Evolutionary conservation across 768 basidiomycete species (phyloP).

Genomic region (Collybia mongolica): DNA sequence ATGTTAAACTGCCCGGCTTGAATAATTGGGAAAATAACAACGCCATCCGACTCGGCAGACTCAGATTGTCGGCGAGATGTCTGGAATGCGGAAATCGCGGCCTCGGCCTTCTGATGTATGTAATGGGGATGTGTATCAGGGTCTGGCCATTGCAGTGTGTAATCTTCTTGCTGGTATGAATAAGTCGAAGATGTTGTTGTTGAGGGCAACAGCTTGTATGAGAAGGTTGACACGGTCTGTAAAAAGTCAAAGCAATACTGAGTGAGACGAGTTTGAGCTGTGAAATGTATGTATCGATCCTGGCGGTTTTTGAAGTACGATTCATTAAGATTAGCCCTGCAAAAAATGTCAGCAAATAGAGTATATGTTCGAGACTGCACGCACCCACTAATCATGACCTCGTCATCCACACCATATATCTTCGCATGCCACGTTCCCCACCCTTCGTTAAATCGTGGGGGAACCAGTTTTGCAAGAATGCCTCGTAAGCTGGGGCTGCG

Average conservation of each 20-base stretch:
- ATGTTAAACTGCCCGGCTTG: conserved; percentile 89
- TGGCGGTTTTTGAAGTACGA: conserved; percentile 96
- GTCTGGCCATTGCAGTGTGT: conserved; percentile 68
- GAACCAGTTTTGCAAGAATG: conserved; percentile 72
- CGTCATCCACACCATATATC: conserved; percentile 90
- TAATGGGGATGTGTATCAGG: conserved; percentile 62
- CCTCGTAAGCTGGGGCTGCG: conserved; percentile 84
- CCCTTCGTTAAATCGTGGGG: conserved; percentile 94
- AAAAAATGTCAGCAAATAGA: conserved; percentile 1
- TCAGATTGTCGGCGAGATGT: conserved; percentile 24
- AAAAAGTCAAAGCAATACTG: conserved; percentile 86
- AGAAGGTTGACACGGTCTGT: conserved; percentile 64
- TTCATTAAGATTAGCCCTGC: conserved; percentile 87
- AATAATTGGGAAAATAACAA: conserved; percentile 76
- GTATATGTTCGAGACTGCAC: conserved; percentile 15
- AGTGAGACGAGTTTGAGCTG: conserved; percentile 56
- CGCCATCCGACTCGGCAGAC: conserved; percentile 28
- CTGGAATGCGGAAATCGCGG: conserved; percentile 63
- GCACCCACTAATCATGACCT: conserved; percentile 91
- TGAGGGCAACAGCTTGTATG: conserved; percentile 52
- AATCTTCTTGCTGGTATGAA: conserved; percentile 38
- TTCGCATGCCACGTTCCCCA: conserved; percentile 99
- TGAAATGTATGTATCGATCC: conserved; percentile 88
- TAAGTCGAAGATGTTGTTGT: conserved; percentile 11
- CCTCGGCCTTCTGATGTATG: conserved; percentile 60